These are phyloP conservation scores for Diaporthe velutina DNA, from an alignment of 2,329 filamentous ascomycete species.

Conservation along the genomic window DNA sequence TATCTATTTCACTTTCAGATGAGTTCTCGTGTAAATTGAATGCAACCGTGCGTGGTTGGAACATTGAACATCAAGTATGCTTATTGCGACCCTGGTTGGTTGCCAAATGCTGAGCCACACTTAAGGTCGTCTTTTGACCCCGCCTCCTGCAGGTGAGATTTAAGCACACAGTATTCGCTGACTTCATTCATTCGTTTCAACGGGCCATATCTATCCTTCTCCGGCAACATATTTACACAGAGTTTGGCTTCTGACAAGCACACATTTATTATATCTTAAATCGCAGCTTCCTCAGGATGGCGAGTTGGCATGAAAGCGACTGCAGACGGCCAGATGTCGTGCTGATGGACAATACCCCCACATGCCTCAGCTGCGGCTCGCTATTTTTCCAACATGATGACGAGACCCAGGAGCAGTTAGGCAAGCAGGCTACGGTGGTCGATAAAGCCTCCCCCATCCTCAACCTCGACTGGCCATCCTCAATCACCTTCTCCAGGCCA, in stretches of 20 bases:
- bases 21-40: no score
- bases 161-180: background rate
- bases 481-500: background rate
- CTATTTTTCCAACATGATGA: background rate
- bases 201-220: background rate
- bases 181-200: background rate
- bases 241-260: background rate
- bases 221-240: background rate
- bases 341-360: background rate
- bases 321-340: constrained; percentile 16
- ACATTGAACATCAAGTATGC: no score
- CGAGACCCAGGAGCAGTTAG: background rate
- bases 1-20: no score
- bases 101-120: background rate
- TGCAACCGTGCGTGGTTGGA: no score
- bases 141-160: constrained; percentile 3
- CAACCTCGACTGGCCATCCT: constrained; percentile 11
- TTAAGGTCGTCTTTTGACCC: background rate
- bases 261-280: background rate
- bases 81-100: background rate
- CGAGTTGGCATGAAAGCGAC: background rate
- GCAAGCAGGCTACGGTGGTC: background rate
- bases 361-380: constrained; percentile 6
- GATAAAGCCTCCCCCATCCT: background rate
- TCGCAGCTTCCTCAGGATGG: background rate